Base-by-base conservation (phyloP, 202 grass and related monocot genomes). In the Brachypodium distachyon region DNA sequence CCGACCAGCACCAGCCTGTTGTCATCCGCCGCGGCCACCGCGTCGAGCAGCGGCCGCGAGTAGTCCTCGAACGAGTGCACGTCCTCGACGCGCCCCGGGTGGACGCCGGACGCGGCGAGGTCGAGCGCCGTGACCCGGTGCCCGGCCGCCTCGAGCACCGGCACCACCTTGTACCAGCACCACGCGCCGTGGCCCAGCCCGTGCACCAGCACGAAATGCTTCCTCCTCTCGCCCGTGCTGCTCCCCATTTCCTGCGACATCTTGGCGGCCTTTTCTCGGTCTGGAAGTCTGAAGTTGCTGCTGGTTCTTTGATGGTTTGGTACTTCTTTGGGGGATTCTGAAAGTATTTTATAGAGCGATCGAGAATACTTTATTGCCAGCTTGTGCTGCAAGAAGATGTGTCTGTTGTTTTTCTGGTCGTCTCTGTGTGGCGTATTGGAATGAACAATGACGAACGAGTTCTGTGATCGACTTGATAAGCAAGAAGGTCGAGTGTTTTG, bases 131-230 rank as follows among this genome's bases (percentile, higher is more conserved):
- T 85, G 5, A 78, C 73, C 41, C 54, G 53, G 67, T 85, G 82
- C 6, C 78, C 87, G 12, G 77, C 73, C 5, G 82, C 21, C 1
- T 11, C 32, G 0, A 85, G 82, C 50, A 12, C 5, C 3, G 58
- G n/a, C 8, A 18, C 66, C n/a, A 89, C 49, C 82, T 81, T 89
- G 77, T 82, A 89, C 82, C 78, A 89, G 73, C 82, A 61, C 87
- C 87, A 89, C 18, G 82, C 87, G 21, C 82, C 87, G 51, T 82
- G 72, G 67, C 72, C 23, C 7, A 89, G 78, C 1, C 87, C 82
- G 21, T 89, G 87, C 12, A 81, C 82, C 19, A 85, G 77, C 13
- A 89, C 9, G 78, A 89, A 89, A 49, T 78, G 82, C 33, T 31
- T 69, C 39, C 36, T 32, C 6, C 26, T 55, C 48, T 25, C 19